Conservation (phyloP, 306 rosid genomes). For the Vachellia collinsii region DNA sequence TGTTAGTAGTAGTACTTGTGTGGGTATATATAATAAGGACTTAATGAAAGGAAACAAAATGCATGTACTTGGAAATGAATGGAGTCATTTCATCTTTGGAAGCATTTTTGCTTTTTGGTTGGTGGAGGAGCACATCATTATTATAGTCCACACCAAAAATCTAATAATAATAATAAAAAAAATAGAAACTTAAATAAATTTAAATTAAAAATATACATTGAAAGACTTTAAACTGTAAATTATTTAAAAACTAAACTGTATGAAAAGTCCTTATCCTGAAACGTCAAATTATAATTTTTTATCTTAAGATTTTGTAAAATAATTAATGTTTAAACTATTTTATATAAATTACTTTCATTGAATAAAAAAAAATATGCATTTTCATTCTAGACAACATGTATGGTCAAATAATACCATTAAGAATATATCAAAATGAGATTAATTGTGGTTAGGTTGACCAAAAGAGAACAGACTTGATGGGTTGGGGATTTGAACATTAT, state of each 20-base stretch:
- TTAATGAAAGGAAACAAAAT: not conserved
- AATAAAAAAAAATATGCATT: no score
- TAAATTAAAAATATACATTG: not conserved
- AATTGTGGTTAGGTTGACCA: not conserved
- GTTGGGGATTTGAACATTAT: no score
- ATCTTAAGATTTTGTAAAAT: not conserved
- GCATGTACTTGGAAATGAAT: not conserved
- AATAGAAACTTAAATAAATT: no score
- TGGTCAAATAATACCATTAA: not conserved
- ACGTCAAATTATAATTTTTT: not conserved
- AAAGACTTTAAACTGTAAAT: no score
- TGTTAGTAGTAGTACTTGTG: no score
- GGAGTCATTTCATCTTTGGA: not conserved
- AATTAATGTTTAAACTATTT: no score
- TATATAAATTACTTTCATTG: no score
- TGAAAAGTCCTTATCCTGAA: not conserved
- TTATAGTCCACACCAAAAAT: not conserved
- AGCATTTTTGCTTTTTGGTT: not conserved
- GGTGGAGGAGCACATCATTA: not conserved
- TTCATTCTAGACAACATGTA: not conserved
- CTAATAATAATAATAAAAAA: no score
- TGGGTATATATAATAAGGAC: not conserved
- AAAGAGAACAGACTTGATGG: no score
- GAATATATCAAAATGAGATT: not conserved
- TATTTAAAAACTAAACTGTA: no score